These are phyloP conservation scores for Aureobasidium lini DNA, from an alignment of 2,329 filamentous ascomycete species.

Conservation along the genomic window DNA sequence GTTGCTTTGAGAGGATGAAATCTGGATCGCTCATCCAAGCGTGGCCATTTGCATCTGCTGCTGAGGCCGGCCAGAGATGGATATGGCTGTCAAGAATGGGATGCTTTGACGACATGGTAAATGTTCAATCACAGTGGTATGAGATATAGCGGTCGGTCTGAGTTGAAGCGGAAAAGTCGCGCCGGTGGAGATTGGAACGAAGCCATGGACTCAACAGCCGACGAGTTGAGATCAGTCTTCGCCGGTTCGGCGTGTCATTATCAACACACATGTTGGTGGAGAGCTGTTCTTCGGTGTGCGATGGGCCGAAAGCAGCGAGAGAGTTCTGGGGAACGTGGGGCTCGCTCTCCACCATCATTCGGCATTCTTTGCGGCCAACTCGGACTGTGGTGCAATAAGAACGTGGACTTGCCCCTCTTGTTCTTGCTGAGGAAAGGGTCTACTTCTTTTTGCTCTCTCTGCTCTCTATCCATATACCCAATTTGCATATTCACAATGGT, in stretches of 20 bases:
- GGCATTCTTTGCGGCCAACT: constrained; percentile 1
- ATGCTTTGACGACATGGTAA: neutral
- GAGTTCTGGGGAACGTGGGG: constrained; percentile 8
- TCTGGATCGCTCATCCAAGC: constrained; percentile 58
- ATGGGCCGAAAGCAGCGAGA: neutral
- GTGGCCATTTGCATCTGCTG: constrained; percentile 52
- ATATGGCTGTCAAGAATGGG: constrained; percentile 81
- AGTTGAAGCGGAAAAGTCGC: neutral
- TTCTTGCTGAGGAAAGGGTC: neutral
- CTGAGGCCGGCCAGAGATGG: constrained; percentile 70
- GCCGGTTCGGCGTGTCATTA: neutral
- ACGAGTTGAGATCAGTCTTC: neutral
- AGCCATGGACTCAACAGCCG: constrained; percentile 2
- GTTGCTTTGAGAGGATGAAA: constrained; percentile 52
- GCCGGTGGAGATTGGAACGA: neutral
- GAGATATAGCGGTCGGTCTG: neutral
- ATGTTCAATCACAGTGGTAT: neutral
- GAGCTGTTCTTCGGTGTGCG: neutral
- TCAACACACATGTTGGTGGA: neutral
- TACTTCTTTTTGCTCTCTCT: neutral
- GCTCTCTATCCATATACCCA: neutral
- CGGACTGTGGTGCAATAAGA: neutral
- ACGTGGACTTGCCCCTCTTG: neutral
- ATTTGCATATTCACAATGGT: constrained; percentile 11
- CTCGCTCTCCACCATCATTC: neutral